These are phyloP conservation scores for Quercus gilva DNA, from an alignment of 306 rosid genomes.

Conservation along the genomic window DNA sequence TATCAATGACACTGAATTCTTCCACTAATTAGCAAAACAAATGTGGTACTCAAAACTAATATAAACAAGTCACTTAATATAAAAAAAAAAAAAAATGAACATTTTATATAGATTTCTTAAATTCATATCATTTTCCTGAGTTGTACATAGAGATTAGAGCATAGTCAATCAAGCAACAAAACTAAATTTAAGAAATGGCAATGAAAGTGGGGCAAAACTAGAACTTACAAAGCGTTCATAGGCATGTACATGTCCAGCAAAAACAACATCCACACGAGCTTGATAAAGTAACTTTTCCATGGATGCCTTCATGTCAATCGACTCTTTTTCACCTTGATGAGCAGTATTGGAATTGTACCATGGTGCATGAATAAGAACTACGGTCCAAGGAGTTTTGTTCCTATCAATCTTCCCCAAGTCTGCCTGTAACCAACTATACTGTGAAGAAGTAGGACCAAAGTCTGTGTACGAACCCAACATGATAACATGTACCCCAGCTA, in stretches of 20 bases:
- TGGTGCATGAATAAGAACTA: conserved; percentile 74
- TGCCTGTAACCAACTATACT: conserved; percentile 59
- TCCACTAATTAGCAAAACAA: no score
- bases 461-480: conserved; percentile 86
- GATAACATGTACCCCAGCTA: conserved; percentile 69
- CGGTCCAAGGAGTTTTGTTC: conserved; percentile 57
- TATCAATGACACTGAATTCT: not conserved
- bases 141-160: not conserved
- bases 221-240: conserved; percentile 84
- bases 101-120: no score
- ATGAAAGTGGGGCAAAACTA: not conserved
- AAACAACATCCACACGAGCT: conserved; percentile 73
- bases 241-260: conserved; percentile 84
- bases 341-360: conserved; percentile 83
- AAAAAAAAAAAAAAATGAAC: no score
- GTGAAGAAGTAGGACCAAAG: conserved; percentile 45
- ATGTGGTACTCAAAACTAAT: no score
- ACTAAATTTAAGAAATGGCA: no score
- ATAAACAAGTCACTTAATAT: no score
- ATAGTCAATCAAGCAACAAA: not conserved
- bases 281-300: conserved; percentile 69
- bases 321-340: conserved; percentile 65
- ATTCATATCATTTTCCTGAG: no score
- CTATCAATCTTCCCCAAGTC: conserved; percentile 58
- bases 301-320: conserved; percentile 53